Percentiles rank a stretch among this genome's conserved stretches.
These are phyloP conservation scores for Sporothrix pseudoabietina DNA, from an alignment of 2,329 filamentous ascomycete genomes.

Conservation along the genomic window DNA sequence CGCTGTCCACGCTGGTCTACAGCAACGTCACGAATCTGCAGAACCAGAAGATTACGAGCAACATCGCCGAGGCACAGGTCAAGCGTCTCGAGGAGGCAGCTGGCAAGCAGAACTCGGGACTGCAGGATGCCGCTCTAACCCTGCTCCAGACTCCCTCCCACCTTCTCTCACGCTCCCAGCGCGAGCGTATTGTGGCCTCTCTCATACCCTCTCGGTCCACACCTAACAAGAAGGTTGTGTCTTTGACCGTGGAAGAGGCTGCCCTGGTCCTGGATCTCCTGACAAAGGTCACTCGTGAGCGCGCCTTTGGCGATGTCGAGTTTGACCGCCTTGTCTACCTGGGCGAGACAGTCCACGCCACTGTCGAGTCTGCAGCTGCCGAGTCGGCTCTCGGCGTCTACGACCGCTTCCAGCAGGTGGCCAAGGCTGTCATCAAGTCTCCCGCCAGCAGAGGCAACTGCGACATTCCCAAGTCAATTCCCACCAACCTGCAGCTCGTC, in stretches of 20 bases:
- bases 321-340: constrained; percentile 45
- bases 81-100: constrained; percentile 25
- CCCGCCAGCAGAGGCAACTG: background rate
- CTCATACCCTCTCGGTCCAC: constrained; percentile 37
- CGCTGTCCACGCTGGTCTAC: background rate
- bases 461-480: background rate
- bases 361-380: background rate
- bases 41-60: constrained; percentile 22
- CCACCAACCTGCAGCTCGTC: constrained; percentile 10
- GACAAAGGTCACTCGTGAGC: constrained; percentile 53
- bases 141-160: constrained; percentile 45
- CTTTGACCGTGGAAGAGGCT: constrained; percentile 37
- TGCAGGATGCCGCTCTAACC: constrained; percentile 20
- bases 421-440: background rate
- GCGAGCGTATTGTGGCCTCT: constrained; percentile 48
- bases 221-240: background rate
- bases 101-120: background rate
- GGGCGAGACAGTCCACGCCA: constrained; percentile 34
- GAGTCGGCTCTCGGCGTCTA: constrained; percentile 18
- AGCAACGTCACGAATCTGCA: constrained; percentile 21
- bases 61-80: constrained; percentile 23
- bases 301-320: constrained; percentile 50
- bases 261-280: constrained; percentile 49
- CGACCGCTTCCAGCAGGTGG: constrained; percentile 26
- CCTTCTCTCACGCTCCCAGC: constrained; percentile 47